Conservation (phyloP, 805 yeast genomes). For the Lipomyces yamanashiensis region DNA sequence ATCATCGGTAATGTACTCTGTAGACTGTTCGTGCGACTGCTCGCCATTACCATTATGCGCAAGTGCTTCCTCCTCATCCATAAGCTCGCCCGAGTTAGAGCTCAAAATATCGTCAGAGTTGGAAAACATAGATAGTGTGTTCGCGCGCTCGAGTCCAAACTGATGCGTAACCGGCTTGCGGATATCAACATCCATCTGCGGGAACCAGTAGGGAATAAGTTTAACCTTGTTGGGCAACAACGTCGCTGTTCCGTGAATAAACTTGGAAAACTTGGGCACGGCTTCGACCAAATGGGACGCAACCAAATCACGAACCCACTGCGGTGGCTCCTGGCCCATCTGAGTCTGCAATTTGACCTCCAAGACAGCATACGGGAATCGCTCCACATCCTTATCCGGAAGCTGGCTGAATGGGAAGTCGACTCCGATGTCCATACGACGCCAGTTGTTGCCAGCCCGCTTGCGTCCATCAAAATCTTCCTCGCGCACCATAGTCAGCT, state of each 20-base stretch:
- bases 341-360: slow-evolving; percentile 98
- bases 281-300: slow-evolving; percentile 95
- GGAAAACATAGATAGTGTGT: slow-evolving; percentile 36
- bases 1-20: slow-evolving; percentile 31
- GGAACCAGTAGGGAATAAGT: slow-evolving; percentile 94
- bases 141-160: slow-evolving; percentile 65
- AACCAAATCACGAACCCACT: slow-evolving; percentile 93
- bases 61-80: slow-evolving; percentile 46
- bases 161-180: slow-evolving; percentile 77
- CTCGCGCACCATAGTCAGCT: slow-evolving; percentile 95
- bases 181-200: slow-evolving; percentile 95
- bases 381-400: slow-evolving; percentile 80
- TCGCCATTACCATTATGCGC: background rate
- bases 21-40: background rate
- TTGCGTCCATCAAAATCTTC: slow-evolving; percentile 93
- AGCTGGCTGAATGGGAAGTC: slow-evolving; percentile 93
- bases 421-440: slow-evolving; percentile 97
- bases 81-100: slow-evolving; percentile 9
- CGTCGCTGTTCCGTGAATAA: slow-evolving; percentile 96
- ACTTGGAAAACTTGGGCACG: slow-evolving; percentile 96
- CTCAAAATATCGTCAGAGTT: slow-evolving; percentile 42
- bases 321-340: slow-evolving; percentile 98
- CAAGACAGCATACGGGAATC: slow-evolving; percentile 96
- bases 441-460: slow-evolving; percentile 93
- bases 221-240: slow-evolving; percentile 80